These are phyloP conservation scores for Penicillium sclerotiorum DNA, from an alignment of 2,329 filamentous ascomycete genomes.

Conservation along the genomic window DNA sequence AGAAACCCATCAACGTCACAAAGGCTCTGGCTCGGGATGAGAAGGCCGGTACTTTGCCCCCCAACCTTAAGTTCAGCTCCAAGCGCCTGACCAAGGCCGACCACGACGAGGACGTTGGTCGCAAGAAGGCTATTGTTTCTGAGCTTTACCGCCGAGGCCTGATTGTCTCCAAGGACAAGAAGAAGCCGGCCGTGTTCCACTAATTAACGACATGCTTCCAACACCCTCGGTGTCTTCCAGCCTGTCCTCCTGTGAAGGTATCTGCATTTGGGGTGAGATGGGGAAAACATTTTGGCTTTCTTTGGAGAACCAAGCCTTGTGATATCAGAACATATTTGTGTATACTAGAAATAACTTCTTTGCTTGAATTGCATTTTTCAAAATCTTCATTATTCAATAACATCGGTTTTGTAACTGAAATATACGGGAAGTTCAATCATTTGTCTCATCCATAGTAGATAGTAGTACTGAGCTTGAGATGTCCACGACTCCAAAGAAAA, in stretches of 20 bases:
- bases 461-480: too few species aligned
- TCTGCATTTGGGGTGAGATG: neutral
- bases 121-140: constrained; percentile 78
- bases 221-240: neutral
- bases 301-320: constrained; percentile 7
- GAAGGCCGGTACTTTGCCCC: constrained; percentile 53
- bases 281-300: neutral
- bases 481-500: constrained; percentile 1
- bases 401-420: constrained; percentile 4
- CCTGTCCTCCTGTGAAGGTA: neutral
- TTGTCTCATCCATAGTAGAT: too few species aligned
- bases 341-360: constrained; percentile 27
- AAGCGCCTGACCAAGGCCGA: constrained; percentile 70
- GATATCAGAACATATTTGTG: constrained; percentile 23
- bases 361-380: constrained; percentile 14
- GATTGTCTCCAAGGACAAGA: constrained; percentile 45
- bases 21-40: constrained; percentile 55
- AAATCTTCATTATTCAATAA: constrained; percentile 11
- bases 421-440: too few species aligned
- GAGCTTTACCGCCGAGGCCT: constrained; percentile 67
- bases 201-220: neutral
- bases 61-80: constrained; percentile 71
- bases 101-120: constrained; percentile 70
- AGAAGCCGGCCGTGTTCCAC: neutral
- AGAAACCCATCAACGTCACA: constrained; percentile 50